A percentile compares a stretch with the other conserved stretches of the same genome.
Conservation (phyloP, 2,329 filamentous ascomycete species). For the Aureobasidium sp. region DNA sequence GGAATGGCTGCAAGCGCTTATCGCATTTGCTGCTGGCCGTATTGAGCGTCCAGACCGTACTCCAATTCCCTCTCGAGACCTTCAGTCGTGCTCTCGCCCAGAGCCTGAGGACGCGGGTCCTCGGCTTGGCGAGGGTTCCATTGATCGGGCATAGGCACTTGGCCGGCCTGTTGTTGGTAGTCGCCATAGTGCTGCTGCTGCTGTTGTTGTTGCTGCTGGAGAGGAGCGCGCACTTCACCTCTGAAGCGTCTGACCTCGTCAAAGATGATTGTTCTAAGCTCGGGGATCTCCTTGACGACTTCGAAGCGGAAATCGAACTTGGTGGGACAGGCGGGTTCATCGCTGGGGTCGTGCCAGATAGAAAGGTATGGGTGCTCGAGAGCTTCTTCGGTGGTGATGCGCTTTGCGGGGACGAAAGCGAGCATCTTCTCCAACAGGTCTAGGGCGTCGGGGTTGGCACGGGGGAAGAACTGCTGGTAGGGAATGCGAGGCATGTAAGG, state of each 20-base stretch:
- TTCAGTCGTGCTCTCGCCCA: conserved; percentile 21
- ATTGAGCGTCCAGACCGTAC: conserved; percentile 31
- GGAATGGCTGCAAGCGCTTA: not conserved
- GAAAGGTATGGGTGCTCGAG: conserved; percentile 93
- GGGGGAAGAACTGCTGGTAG: conserved; percentile 82
- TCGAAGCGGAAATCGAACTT: conserved; percentile 99
- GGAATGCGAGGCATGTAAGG: conserved; percentile 90
- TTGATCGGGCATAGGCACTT: conserved; percentile 57
- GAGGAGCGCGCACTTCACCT: conserved; percentile 32
- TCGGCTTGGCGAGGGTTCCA: conserved; percentile 53
- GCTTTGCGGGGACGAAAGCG: conserved; percentile 87
- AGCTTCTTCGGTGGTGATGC: conserved; percentile 89
- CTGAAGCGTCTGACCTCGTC: conserved; percentile 91
- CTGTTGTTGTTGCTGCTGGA: conserved; percentile 41
- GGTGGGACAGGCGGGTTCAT: conserved; percentile 87
- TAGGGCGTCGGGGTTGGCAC: conserved; percentile 91
- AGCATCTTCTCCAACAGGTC: conserved; percentile 96
- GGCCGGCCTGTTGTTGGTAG: conserved; percentile 29
- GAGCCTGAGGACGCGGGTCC: conserved; percentile 54
- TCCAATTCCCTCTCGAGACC: conserved; percentile 44
- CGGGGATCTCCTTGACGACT: conserved; percentile 85
- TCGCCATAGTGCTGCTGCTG: conserved; percentile 39
- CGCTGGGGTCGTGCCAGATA: conserved; percentile 97
- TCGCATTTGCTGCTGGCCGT: conserved; percentile 9
- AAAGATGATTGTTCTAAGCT: conserved; percentile 96